Evolutionary conservation across 768 basidiomycete genomes (phyloP), one percentile per base, ranked within the genome.

Genomic region (Leccinum rimulosum): DNA sequence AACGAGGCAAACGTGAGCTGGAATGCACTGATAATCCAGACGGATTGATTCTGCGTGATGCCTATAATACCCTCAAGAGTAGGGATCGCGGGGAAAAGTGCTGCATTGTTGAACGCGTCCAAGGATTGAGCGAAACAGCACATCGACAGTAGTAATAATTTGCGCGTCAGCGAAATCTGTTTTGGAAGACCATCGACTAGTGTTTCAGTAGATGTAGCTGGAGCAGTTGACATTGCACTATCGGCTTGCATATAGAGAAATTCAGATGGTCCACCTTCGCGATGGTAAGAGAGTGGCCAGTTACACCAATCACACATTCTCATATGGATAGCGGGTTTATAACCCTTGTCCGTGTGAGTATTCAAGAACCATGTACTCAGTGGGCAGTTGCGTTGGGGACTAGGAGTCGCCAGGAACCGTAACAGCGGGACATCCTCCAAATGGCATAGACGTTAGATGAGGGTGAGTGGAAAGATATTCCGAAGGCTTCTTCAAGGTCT

Each of bases 1-100:
- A 80, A 74, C 2, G 80, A 71, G 11, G 81, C 76, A 65, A 80
- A 82, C 2, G 81, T 81, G 31, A 82, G 68, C 45, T 80, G 76
- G 59, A 75, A 80, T 12, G 77, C 79, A 47, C 76, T 75, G 27
- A 79, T 64, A 4, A 80, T 56, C 80, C 81, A 82, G 35, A 73
- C 71, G 3, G 68, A 71, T 50, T 76, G 68, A 52, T 66, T 56
- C 33, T 69, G 53, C 67, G 62, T n/a, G 59, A 65, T 40, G 73
- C 71, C 35, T 14, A 55, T 58, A 27, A 55, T 57, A 12, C 22
- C 6, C 38, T 68, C 62, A 28, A 80, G 69, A 33, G 67, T 65
- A 19, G 78, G 77, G 49, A 80, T 73, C 12, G 74, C 76, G 6
- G 77, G 67, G 50, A 77, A 74, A 22, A 78, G 68, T 28, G 76